These are phyloP conservation scores for Aspergillus piperis DNA, from an alignment of 2,329 filamentous ascomycete species.

Conservation along the genomic window DNA sequence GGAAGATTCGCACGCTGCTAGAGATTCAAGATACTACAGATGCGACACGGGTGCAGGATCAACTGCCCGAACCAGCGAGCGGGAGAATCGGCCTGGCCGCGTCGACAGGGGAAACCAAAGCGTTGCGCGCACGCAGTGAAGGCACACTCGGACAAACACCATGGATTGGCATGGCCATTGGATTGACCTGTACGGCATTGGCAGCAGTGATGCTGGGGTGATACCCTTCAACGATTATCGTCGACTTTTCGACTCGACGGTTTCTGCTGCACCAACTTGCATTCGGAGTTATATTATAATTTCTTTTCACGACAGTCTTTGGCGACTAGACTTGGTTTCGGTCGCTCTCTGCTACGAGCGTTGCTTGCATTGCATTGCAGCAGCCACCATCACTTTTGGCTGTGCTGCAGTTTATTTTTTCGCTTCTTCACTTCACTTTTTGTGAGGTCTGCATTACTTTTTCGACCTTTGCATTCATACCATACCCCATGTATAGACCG, in stretches of 20 bases:
- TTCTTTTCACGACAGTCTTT: slow-evolving; percentile 17
- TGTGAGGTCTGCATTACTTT: slow-evolving; percentile 14
- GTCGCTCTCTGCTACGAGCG: slow-evolving; percentile 17
- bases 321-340: slow-evolving; percentile 4
- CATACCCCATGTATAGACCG: slow-evolving; percentile 30
- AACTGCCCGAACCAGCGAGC: slow-evolving; percentile 30
- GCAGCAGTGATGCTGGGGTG: slow-evolving; percentile 43
- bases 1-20: slow-evolving; percentile 11
- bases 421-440: slow-evolving; percentile 19
- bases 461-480: slow-evolving; percentile 28
- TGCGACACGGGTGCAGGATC: slow-evolving; percentile 28
- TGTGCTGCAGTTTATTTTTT: slow-evolving; percentile 9
- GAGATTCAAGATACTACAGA: slow-evolving; percentile 15
- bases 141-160: slow-evolving; percentile 42
- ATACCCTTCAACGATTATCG: not conserved
- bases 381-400: slow-evolving; percentile 14
- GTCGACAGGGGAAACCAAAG: slow-evolving; percentile 26
- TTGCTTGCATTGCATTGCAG: slow-evolving; percentile 18
- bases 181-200: slow-evolving; percentile 41
- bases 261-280: slow-evolving; percentile 7
- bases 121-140: slow-evolving; percentile 39
- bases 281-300: slow-evolving; percentile 21
- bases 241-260: too few relatives aligned
- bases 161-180: slow-evolving; percentile 46
- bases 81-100: slow-evolving; percentile 30